These are phyloP conservation scores for Hymenoscyphus infarciens DNA, from an alignment of 2,329 filamentous ascomycete species.

Conservation along the genomic window DNA sequence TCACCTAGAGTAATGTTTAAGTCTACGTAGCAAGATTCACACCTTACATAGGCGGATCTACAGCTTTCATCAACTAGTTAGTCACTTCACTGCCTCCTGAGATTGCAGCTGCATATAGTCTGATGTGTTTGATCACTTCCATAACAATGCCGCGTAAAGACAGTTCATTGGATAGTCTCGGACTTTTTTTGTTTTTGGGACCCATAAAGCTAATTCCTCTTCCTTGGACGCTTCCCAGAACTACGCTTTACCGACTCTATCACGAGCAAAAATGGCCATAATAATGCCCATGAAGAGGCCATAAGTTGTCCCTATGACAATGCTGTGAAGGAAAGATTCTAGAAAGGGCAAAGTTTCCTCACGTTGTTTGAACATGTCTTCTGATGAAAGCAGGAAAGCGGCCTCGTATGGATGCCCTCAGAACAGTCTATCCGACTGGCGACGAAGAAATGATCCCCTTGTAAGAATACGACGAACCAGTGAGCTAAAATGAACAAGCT, in stretches of 20 bases:
- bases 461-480: background rate
- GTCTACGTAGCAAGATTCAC: too few species aligned
- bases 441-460: background rate
- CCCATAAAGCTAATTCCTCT: background rate
- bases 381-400: background rate
- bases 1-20: too few species aligned
- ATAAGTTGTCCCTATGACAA: background rate
- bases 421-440: background rate
- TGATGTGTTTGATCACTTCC: background rate
- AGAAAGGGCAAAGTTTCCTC: background rate
- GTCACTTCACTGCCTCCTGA: background rate
- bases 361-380: background rate
- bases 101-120: background rate
- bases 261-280: background rate
- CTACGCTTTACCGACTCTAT: background rate
- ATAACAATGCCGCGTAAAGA: background rate
- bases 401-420: background rate
- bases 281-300: background rate
- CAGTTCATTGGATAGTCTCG: background rate
- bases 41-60: background rate
- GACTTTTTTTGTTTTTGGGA: background rate
- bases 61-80: background rate
- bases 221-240: background rate
- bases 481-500: background rate
- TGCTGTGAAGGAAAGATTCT: background rate